Base-by-base conservation (phyloP, 2,329 filamentous ascomycete species). In the Curvularia hawaiiensis region DNA sequence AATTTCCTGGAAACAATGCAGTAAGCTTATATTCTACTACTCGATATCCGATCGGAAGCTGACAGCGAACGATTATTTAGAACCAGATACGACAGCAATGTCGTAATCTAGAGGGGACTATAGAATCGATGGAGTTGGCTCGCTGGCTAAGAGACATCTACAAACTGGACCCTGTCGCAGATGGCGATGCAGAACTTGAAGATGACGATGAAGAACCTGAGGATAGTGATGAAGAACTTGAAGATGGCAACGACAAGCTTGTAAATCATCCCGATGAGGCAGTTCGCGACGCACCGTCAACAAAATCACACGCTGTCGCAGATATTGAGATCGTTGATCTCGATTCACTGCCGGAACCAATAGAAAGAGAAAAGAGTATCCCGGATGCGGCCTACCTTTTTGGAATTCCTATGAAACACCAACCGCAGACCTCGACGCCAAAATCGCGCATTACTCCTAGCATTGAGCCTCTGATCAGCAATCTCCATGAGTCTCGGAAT, bases 121-220 rank as follows among this genome's bases (percentile, higher is more conserved):
- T 97, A 0, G 82, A 85, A 35, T 83, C 89, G 53, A 83, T 84
- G 48, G 79, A 88, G 66, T 74, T 84, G 39, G 71, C 82, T 9
- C 67, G 70, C 28, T 86, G 81, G 80, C 79, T 78, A 28, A 33
- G 31, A 8, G 45, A 47, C 2, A 63, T 73, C 9, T 72, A 71
- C 58, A 52, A 56, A 18, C 14, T 60, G 31, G 48, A 55, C 14
- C 54, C 56, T 14, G 46, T 54, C 31, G 28, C 35, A 38, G 16
- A 33, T 30, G 51, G 47, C 4, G 56, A 52, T 20, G 59, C 61
- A 22, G 52, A 50, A 24, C 50, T 54, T 22, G 28, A 4, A 18
- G 7, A 33, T 30, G 50, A 40, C 3, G 56, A 52, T n/a, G 59
- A 62, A n/a, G n/a, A n/a, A n/a, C n/a, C n/a, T n/a, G n/a, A n/a